Evolutionary conservation across 2,329 filamentous ascomycete species (phyloP), one percentile per base, ranked within the genome.

Genomic region (Penicillium capsulatum): DNA sequence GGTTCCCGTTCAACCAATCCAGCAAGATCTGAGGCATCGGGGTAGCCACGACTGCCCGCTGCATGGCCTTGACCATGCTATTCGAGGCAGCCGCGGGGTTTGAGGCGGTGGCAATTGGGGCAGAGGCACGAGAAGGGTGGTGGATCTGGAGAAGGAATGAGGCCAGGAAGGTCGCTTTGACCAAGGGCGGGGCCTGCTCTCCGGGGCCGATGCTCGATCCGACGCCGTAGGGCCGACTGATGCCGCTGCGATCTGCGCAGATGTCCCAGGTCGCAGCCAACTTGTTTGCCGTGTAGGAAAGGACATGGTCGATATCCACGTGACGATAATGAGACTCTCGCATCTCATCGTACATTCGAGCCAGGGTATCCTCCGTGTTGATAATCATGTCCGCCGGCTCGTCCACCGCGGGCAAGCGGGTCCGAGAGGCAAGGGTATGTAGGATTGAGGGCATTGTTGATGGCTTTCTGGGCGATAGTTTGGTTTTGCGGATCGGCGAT

Each of bases 111-210:
- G 48, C 43, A 8, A 51, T 44, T 7, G 52, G 53, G 7, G 48
- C 35, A 32, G 45, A 40, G 24, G 63, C 57, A n/a, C 65, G 55
- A 32, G 76, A 73, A 35, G 81, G 78, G 64, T 95, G 87, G 53
- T 90, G 84, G 40, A 96, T 77, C 46, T 81, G 81, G 26, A 97
- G 75, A 26, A 94, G 74, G 16, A 96, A 72, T 19, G 80, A 80
- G 11, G 84, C 83, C n/a, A 96, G 61, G 54, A 83, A 94, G 40
- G 80, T 77, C 3, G 90, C 89, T 59, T 91, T 90, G 38, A 81
- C 75, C 43, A 88, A 81, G 4, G 81, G 68, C 3, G 80, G 74
- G 1, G 80, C 74, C 24, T 77, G 67, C 7, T 77, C 68, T 3
- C 78, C 79, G 19, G 80, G 84, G 0, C 82, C 85, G 57, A 88